Base-by-base conservation (phyloP, 2,329 filamentous ascomycete species). In the Trichoderma polysporum region DNA sequence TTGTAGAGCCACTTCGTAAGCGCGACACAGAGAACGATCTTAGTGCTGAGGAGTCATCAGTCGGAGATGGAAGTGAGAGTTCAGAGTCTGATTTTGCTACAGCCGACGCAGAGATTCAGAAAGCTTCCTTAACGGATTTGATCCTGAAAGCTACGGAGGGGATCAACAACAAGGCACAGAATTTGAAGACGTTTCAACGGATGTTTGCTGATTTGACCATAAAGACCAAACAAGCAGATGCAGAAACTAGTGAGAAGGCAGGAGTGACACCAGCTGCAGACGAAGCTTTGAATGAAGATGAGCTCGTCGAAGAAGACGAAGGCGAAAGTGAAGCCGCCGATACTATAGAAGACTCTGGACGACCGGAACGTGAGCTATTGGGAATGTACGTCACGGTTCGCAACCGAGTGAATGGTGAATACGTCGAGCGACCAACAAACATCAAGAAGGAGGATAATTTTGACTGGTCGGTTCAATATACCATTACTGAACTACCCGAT, bases 381-480 rank as follows among this genome's bases (percentile, higher is more conserved):
- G 91, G 87, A 45, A 87, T 95, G 84, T 88, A 88, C 15, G 80
- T 97, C 65, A 90, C 87, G 0, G 81, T 92, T 58, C 87, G 87
- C 70, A 95, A 91, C 80, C 86, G 85, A 70, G 85, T 97, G 63
- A 90, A 95, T 73, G 89, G 86, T 19, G 63, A 80, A 13, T 84
- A 85, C 63, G 86, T 92, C 1, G 74, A 80, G 0, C 88, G 93
- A 3, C 91, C 93, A 2, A 47, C 0, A 70, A 78, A 15, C 75
- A 90, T 53, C 76, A 64, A 54, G 15, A 47, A 64, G 15, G 60
- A 0, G 35, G 72, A 15, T 22, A 10, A 6, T 0, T 67, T 76
- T 75, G 67, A 88, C 70, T 97, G 94, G 94, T 76, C 80, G 0
- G 81, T 97, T n/a, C 88, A 95, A 72, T 97, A 97, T 77, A 84